These are phyloP conservation scores for Xylaria sp. DNA, from an alignment of 2,329 filamentous ascomycete species.

Conservation along the genomic window DNA sequence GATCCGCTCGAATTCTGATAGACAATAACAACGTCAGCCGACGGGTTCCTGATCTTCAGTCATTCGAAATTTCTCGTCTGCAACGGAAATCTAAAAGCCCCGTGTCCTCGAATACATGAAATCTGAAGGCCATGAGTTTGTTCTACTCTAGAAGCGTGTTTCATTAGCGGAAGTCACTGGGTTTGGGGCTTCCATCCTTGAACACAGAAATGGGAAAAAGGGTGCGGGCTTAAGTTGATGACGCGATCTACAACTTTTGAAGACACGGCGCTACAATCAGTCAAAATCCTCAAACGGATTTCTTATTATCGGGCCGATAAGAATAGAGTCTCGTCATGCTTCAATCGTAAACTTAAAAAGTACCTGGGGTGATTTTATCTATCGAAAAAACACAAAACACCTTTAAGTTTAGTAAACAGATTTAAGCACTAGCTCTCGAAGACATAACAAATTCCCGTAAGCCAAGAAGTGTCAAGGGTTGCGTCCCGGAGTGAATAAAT, in stretches of 20 bases:
- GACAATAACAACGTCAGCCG: background rate
- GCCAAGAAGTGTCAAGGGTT: too few species aligned
- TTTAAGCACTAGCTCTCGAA: too few species aligned
- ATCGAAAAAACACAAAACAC: background rate
- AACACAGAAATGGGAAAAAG: slow-evolving; percentile 3
- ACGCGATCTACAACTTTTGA: background rate
- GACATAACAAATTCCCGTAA: background rate
- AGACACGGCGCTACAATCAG: background rate
- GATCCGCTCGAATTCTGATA: background rate
- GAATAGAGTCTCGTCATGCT: slow-evolving; percentile 15
- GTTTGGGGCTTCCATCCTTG: background rate
- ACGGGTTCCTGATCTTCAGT: slow-evolving; percentile 1
- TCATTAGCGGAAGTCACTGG: background rate
- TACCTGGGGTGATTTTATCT: background rate
- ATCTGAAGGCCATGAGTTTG: background rate
- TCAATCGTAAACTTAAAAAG: slow-evolving; percentile 17
- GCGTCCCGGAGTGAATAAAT: too few species aligned
- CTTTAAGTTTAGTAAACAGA: background rate
- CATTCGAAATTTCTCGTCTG: background rate
- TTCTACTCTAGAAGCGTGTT: slow-evolving; percentile 10
- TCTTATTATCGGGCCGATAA: slow-evolving; percentile 2
- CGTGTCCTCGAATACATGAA: slow-evolving; percentile 12
- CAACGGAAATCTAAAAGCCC: background rate
- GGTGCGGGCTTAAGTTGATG: background rate
- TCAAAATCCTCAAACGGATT: slow-evolving; percentile 6